Base-by-base conservation (phyloP, 345 rosid genomes). In the Kandelia obovata region DNA sequence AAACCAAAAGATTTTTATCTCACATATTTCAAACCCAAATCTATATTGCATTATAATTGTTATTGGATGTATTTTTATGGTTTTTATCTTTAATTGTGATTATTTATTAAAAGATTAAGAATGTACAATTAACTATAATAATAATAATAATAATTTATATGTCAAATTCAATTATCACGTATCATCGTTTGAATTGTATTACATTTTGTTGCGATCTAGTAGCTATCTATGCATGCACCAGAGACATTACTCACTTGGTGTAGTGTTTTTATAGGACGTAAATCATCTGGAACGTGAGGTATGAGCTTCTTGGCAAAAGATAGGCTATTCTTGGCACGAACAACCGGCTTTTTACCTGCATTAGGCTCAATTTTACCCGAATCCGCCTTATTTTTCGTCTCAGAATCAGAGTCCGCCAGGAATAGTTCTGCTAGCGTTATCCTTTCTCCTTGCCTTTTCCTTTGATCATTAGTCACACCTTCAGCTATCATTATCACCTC, bases 391-490 rank as follows among this genome's bases (percentile, higher is more conserved):
- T 77, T 77, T 26, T 71, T 69, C 49, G 62, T 60, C 59, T 8
- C 28, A 11, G 49, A 43, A 20, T 73, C 85, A 46, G 82, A 75
- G 32, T 93, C 97, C 23, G 85, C 96, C 67, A 70, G 76, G 85
- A 93, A 93, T 23, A 93, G 80, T 60, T 93, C 97, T 3, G 94
- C 92, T 28, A 93, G 87, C 30, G 98, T 93, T 61, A 76, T 85
- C 78, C 96, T 91, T 72, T 68, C 68, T 60, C 82, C 78, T 58
- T 75, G 83, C 56, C 17, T 72, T 80, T 80, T 80, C 43, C 79
- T 74, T 43, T 78, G 70, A 19, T 75, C 49, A 43, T 43, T 77
- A 37, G 13, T 58, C 51, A 75, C 83, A 7, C 55, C 7, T 70
- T 68, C 78, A 74, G 65, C n/a, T 43, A 51, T 53, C 75, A 69